Evolutionary conservation across 768 basidiomycete genomes (phyloP), one percentile per base, ranked within the genome.

Genomic region (Lactarius hatsudake): DNA sequence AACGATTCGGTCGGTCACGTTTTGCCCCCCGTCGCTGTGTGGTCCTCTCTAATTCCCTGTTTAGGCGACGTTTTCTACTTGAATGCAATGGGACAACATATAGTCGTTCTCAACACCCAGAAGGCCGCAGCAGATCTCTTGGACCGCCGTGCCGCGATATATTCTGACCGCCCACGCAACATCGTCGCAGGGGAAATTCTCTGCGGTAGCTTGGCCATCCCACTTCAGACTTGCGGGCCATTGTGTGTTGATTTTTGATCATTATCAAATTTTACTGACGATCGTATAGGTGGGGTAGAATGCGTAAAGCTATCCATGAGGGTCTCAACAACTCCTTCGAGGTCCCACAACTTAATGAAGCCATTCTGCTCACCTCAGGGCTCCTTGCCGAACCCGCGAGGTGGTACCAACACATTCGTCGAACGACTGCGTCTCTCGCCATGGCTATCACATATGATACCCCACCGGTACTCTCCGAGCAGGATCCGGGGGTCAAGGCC

Each of bases 121-220:
- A 68, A 75, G 61, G 74, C 65, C 3, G 71, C 73, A 18, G 53
- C 56, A 18, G 74, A 75, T 32, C 53, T 75, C 40, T 67, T 73
- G 13, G 74, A 74, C 38, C 69, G 69, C 28, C 61, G 66, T n/a
- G 61, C 69, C 1, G 61, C 42, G 26, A 69, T 67, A 17, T 69
- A 69, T 48, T 69, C 69, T n/a, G 69, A 63, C 28, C 61, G 69
- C 13, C 66, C 69, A 1, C 69, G 62, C n/a, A 61, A 59, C 54
- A 68, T 69, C 23, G 65, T 69, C 36, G 63, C 58, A 13, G 62
- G 59, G 43, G 59, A 65, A 55, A 70, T 70, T 26, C 51, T 60
- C 18, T 65, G 62, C 8, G 69, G 68, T n/a, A 68, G 68, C 6
- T 34, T 65, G n/a, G 69, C 63, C 28, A 34, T 70, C 26, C 67